A percentile compares a stretch with the other conserved stretches of the same genome.
Evolutionary conservation across 2,329 filamentous ascomycete species (phyloP).

Genomic region (Chaetothyriales sp.): DNA sequence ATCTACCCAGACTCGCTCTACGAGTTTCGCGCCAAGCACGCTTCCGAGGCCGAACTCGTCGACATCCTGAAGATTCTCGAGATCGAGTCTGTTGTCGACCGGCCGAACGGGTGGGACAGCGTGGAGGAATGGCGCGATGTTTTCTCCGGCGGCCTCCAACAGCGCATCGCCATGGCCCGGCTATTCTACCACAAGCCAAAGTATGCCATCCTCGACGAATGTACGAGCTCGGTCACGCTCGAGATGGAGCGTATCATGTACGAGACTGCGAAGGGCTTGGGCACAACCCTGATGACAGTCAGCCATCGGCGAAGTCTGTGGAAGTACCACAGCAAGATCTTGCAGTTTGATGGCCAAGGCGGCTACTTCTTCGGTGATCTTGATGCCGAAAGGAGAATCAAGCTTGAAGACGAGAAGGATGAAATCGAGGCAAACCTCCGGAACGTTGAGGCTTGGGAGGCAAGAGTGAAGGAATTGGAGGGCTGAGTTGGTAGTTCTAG

Average conservation of each 20-base stretch:
- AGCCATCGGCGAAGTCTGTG: conserved; percentile 81
- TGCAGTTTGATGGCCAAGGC: conserved; percentile 94
- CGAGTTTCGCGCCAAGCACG: conserved; percentile 71
- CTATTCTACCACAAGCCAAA: conserved; percentile 86
- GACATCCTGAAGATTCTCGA: conserved; percentile 65
- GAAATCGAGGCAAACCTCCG: conserved; percentile 76
- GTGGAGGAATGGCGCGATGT: conserved; percentile 96
- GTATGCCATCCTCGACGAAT: conserved; percentile 95
- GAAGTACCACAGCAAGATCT: conserved; percentile 88
- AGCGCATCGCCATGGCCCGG: conserved; percentile 90
- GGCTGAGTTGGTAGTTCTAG: conserved; percentile 4
- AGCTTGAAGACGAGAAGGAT: conserved; percentile 91
- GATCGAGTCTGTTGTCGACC: conserved; percentile 67
- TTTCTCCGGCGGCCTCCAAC: conserved; percentile 80
- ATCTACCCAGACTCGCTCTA: conserved; percentile 86
- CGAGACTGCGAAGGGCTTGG: conserved; percentile 79
- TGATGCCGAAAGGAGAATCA: conserved; percentile 72
- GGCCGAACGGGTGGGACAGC: conserved; percentile 75
- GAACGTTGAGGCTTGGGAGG: conserved; percentile 76
- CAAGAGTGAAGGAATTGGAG: conserved; percentile 43
- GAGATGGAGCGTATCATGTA: conserved; percentile 96
- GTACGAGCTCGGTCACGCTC: conserved; percentile 85
- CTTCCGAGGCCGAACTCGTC: conserved; percentile 69
- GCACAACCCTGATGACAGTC: conserved; percentile 94
- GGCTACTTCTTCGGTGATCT: conserved; percentile 78